A percentile compares a stretch with the other conserved stretches of the same genome.
Evolutionary conservation across 2,329 filamentous ascomycete genomes (phyloP).

Genomic region (Spiromastix sp.): DNA sequence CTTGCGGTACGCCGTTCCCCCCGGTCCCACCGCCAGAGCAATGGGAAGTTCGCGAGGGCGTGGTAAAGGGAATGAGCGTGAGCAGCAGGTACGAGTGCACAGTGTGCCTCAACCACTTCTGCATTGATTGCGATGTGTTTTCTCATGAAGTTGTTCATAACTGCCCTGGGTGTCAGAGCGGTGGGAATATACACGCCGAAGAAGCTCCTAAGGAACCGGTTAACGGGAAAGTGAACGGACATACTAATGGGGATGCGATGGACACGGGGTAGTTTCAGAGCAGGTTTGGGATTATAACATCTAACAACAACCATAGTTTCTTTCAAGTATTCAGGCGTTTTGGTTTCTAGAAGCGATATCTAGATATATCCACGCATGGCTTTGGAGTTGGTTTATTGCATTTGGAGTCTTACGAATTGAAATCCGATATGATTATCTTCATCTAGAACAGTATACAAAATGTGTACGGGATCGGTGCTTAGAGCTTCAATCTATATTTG

Average conservation of each 20-base stretch:
- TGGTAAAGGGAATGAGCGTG: slow-evolving; percentile 61
- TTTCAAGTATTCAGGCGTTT: too few species aligned
- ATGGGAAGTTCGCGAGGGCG: slow-evolving; percentile 16
- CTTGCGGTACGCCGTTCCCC: slow-evolving; percentile 68
- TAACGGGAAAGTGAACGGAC: slow-evolving; percentile 5
- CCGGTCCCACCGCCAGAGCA: slow-evolving; percentile 29
- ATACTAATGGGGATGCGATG: slow-evolving; percentile 9
- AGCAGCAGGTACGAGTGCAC: slow-evolving; percentile 81
- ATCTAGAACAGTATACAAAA: too few species aligned
- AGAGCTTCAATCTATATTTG: too few species aligned
- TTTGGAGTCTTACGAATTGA: neutral
- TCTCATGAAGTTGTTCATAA: slow-evolving; percentile 92
- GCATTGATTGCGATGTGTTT: slow-evolving; percentile 95
- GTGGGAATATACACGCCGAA: slow-evolving; percentile 12
- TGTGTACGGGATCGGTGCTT: too few species aligned
- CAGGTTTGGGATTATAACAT: too few species aligned
- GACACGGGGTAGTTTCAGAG: slow-evolving; percentile 9
- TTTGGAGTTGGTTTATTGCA: slow-evolving; percentile 1
- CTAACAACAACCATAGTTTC: too few species aligned
- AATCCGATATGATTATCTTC: too few species aligned
- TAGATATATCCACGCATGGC: neutral
- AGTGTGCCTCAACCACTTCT: slow-evolving; percentile 83
- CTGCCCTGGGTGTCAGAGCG: slow-evolving; percentile 79
- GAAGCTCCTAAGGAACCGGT: too few species aligned
- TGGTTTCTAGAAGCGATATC: neutral